These are phyloP conservation scores for Penicillium chermesinum DNA, from an alignment of 495 filamentous ascomycete species.

Conservation along the genomic window DNA sequence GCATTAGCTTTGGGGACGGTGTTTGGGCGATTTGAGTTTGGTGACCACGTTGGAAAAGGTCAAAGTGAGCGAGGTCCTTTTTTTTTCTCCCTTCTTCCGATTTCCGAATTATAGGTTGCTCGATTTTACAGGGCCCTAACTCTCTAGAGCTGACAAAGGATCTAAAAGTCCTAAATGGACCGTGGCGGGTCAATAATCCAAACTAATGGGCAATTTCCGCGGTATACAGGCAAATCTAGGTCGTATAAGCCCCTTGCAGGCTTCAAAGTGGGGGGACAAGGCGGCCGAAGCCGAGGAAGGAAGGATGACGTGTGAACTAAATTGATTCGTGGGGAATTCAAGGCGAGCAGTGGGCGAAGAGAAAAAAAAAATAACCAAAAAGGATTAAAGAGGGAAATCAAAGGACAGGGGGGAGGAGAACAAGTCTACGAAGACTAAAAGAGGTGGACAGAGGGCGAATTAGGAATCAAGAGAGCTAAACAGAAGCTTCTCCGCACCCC, in stretches of 20 bases:
- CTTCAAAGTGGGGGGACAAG: conserved; percentile 7
- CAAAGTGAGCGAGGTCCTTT: neutral
- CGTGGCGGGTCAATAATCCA: conserved; percentile 13
- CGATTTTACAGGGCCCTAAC: neutral
- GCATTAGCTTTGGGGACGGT: neutral
- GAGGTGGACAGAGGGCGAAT: neutral
- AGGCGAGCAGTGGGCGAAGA: too few relatives aligned
- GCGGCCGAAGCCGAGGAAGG: neutral
- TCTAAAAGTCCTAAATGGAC: conserved; percentile 2
- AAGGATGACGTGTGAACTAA: neutral
- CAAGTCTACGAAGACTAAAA: neutral
- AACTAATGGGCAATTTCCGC: conserved; percentile 14
- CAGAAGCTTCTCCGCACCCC: too few relatives aligned
- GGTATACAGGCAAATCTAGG: conserved; percentile 10
- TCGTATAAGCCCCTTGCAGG: conserved; percentile 3
- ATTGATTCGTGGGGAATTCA: neutral
- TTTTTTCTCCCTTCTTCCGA: neutral
- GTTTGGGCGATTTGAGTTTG: neutral
- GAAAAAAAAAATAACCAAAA: too few relatives aligned
- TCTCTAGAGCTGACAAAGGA: neutral
- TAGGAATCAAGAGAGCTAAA: conserved; percentile 31
- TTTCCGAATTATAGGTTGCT: neutral
- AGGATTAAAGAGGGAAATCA: neutral
- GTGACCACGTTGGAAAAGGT: neutral
- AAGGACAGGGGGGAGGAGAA: neutral